Base-by-base conservation (phyloP, 2,329 filamentous ascomycete species). In the Davidsoniella eucalypti region DNA sequence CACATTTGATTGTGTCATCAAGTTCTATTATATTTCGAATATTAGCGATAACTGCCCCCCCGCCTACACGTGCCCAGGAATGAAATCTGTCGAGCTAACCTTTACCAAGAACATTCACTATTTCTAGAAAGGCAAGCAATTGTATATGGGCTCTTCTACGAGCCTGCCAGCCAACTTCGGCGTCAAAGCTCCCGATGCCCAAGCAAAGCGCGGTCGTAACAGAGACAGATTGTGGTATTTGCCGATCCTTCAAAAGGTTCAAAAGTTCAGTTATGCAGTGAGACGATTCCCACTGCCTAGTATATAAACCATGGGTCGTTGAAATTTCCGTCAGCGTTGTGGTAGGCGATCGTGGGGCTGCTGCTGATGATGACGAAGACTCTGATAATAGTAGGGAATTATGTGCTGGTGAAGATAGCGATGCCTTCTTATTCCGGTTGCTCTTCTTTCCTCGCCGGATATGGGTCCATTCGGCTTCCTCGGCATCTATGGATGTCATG, bases 181-280 rank as follows among this genome's bases (percentile, higher is more conserved):
- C 71, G 47, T 76, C 71, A 53, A 76, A 76, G 0, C 71, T 67
- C 2, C 75, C 75, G 2, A 73, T 61, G 0, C 75, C 75, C 4
- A 79, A 64, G 53, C 74, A 77, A 5, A 78, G 56, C 1, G 73
- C 75, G 14, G 36, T 48, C 3, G 3, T 38, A 3, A 54, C 33
- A 10, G 3, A 16, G 5, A 16, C 14, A 14, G n/a, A 29, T 17
- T 36, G 23, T 14, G 29, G n/a, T 12, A 41, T 23, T 17, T 33
- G n/a, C 4, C 26, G 0, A 18, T 33, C 33, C 7, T 10, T 8
- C n/a, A 39, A 21, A 16, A 23, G 21, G 14, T n/a, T 17, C 8
- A 14, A 10, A 17, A 48, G 14, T 29, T 4, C 23, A 37, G 9
- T 21, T 33, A 17, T 38, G n/a, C 25, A 17, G 6, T 21, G 17